phyloP scores from a whole-genome alignment of 495 filamentous ascomycete species.

The Friedmanniomyces simplex region DNA sequence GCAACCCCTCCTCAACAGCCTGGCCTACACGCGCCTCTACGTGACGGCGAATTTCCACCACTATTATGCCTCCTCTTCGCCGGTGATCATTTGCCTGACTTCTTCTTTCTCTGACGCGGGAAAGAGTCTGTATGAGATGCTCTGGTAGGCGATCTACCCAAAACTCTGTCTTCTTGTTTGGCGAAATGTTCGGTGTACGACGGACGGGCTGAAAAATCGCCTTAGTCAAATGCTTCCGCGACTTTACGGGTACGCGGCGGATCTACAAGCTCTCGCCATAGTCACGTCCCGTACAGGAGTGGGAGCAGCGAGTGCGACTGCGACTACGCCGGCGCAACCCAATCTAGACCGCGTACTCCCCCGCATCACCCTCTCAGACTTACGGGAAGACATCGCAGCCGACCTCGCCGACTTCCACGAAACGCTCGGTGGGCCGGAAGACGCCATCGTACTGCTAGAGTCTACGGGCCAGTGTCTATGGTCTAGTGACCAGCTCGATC shows the following conservation, averaged over 20 bases:
- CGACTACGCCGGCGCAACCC: too few species aligned
- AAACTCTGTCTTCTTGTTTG: too few species aligned
- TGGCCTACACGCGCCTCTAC: conserved; percentile 7
- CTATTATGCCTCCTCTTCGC: conserved; percentile 1
- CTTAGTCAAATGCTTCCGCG: background rate
- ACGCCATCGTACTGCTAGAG: background rate
- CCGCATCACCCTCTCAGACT: background rate
- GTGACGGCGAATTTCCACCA: conserved; percentile 12
- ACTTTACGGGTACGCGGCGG: background rate
- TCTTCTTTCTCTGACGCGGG: background rate
- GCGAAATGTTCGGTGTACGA: background rate
- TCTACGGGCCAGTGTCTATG: background rate
- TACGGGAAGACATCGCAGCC: background rate
- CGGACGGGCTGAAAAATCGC: background rate
- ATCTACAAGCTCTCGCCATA: conserved; percentile 5
- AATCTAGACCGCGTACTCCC: background rate
- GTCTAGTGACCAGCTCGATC: background rate
- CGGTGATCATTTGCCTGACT: background rate
- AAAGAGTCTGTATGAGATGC: background rate
- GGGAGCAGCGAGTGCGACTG: too few species aligned
- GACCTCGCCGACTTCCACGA: background rate
- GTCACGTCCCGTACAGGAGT: background rate
- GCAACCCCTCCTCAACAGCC: conserved; percentile 6
- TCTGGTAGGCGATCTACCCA: conserved; percentile 2
- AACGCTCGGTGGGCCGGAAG: background rate